phyloP scores from a whole-genome alignment of 2,329 filamentous ascomycete genomes.

The Coniosporium tulheliwenetii region DNA sequence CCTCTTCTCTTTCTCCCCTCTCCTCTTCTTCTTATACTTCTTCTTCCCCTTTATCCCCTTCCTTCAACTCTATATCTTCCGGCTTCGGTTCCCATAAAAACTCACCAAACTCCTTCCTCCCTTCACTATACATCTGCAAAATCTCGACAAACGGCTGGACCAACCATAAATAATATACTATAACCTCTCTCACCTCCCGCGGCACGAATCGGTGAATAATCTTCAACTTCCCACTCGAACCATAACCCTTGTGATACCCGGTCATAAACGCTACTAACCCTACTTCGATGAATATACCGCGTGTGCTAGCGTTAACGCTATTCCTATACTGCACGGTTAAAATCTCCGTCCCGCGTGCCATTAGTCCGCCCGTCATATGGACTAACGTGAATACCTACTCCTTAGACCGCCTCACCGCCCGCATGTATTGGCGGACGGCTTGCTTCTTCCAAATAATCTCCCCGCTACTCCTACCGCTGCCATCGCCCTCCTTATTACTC shows the following conservation, averaged over 20 bases:
- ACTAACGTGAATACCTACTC: constrained; percentile 6
- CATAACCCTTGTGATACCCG: constrained; percentile 8
- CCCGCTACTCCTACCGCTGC: too few species aligned
- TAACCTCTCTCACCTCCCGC: constrained; percentile 9
- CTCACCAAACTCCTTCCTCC: too few species aligned
- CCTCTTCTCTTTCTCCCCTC: too few species aligned
- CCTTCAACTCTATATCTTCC: too few species aligned
- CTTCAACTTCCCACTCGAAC: constrained; percentile 7
- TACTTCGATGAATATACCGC: constrained; percentile 7
- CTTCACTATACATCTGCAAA: too few species aligned
- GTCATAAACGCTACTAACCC: constrained; percentile 3
- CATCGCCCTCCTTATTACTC: neutral
- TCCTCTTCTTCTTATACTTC: too few species aligned
- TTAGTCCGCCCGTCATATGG: constrained; percentile 7
- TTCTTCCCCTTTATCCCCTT: too few species aligned
- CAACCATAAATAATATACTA: constrained; percentile 9
- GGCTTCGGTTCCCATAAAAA: constrained; percentile 2
- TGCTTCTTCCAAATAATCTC: neutral
- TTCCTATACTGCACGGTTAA: constrained; percentile 5
- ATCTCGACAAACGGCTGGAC: constrained; percentile 5
- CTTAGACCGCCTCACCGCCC: constrained; percentile 1
- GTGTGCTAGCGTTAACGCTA: constrained; percentile 3
- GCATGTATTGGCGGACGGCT: neutral
- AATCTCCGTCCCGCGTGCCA: constrained; percentile 7
- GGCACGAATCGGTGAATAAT: constrained; percentile 13